Evolutionary conservation across 2,329 filamentous ascomycete species (phyloP), one percentile per base, ranked within the genome.

Genomic region (Arthroderma sp.): DNA sequence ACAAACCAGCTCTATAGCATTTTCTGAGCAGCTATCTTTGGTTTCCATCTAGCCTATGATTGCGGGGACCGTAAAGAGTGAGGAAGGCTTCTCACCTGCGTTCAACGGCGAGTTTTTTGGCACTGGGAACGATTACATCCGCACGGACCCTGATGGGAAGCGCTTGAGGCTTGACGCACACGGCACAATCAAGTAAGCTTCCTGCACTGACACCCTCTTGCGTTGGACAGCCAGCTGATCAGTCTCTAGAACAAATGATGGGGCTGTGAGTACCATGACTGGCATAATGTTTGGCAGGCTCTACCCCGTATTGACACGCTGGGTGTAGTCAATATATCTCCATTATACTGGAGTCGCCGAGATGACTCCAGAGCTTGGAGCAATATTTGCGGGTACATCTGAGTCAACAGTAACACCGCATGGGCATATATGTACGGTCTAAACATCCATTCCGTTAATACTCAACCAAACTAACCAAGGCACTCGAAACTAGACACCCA

Each of bases 61-160:
- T 11, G 57, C 56, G 10, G 64, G 63, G 38, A 60, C 54, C 3
- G 48, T 68, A 45, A 60, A 59, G 41, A 59, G 57, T 36, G 63
- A 61, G 30, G 52, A 58, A 2, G 55, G 55, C 27, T 66, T 64
- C 48, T 54, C 56, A 2, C 61, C 61, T 3, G 51, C 57, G 6
- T 40, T 68, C 36, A 63, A 68, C 46, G 63, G 63, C 22, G 51
- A 58, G 22, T 57, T 65, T 39, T 54, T 58, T 15, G 63, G 64
- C 8, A 52, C 55, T 11, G 66, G 66, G 3, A 62, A 63, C 43
- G 66, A 68, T 46, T 68, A 67, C 48, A 66, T 69, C 48, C 62
- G 60, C 40, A 56, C 56, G 15, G 66, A 68, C 48, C 56, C 64
- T 3, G 61, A 64, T 46, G 60, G 60, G 5, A 58, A 61, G 46